Evolutionary conservation across 257 asterid genomes (phyloP), one percentile per base, ranked within the genome.

Genomic region (Thymus mandschuricus): DNA sequence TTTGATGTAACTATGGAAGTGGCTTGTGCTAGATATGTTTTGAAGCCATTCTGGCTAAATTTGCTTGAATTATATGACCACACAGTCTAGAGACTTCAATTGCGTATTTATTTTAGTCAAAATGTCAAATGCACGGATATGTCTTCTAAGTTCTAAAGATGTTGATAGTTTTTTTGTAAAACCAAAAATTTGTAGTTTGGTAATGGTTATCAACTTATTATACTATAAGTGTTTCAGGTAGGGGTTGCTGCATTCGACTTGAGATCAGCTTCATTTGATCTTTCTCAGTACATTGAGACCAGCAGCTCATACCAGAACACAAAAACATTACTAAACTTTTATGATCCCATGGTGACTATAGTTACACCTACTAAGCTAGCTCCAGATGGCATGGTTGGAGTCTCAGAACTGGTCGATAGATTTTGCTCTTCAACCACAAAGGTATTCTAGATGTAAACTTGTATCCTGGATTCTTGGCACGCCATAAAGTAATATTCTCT

Each of bases 201-300:
- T 69, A 30, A 55, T 60, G 73, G 70, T 51, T 34, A 54, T 46
- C 72, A 21, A 21, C 21, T 21, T 21, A 21, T 21, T 21, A 28
- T 56, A 29, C 46, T 68, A 21, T 56, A 54, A 58, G 62, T 33
- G 50, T 62, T 50, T 58, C 79, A 93, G 98, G 96, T 94, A 75
- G 99, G 99, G 69, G 96, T 94, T 76, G 99, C 99, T 76, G 99
- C 97, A 40, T 82, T 91, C 74, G 96, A 91, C 80, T 80, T 94
- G 84, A 84, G 99, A 83, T 91, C 97, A 60, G 99, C 97, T 68
- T 94, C 99, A 1, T 76, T 94, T 73, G 92, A 91, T 87, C 99
- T 94, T 54, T 94, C 99, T 70, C 97, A 94, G 80, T 94, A 85
- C 80, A 94, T 94, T 78, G 99, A 94, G 86, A 91, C 95, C 35